Base-by-base conservation (phyloP, 352 stramenopile genomes). In the Globisporangium paddicum region DNA sequence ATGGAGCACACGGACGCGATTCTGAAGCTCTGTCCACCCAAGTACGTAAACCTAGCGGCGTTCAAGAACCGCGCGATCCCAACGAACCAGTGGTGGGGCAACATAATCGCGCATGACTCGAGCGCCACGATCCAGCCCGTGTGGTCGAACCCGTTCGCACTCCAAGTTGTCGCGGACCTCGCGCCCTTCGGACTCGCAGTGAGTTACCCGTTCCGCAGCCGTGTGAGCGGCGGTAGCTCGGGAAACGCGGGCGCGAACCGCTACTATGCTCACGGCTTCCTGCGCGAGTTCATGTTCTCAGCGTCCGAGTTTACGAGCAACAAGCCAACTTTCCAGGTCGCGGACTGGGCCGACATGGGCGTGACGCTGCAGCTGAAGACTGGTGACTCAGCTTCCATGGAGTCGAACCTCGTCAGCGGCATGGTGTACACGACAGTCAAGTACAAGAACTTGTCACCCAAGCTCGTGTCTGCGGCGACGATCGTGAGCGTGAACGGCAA, bases 401-500 rank as follows among this genome's bases (percentile, higher is more conserved):
- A 76, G 19, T 73, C 78, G 28, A 65, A 77, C 19, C 56, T 90
- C 11, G 76, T 88, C 13, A 83, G 69, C 30, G 80, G 80, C n/a
- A 88, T 88, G 78, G 69, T 79, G 26, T 87, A 86, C 63, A 46
- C 68, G 14, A 79, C 77, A 1, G 71, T 67, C 28, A 76, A 67
- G 40, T 89, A 86, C 66, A 65, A 54, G 19, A 63, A 53, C 2
- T 60, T 86, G 11, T 69, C 66, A 38, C 77, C 77, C 5, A 72
- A 71, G 50, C 35, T 89, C 8, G 54, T 75, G 14, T 73, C 71
- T 6, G 72, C 21, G 44, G 56, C 72, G n/a, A 55, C 61, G 14
- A 83, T 89, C 58, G 58, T 86, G 21, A 87, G 41, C 4, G 60
- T 89, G 16, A 87, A 89, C 30, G 75, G 71, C 26, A 58, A 72